Evolutionary conservation across 768 basidiomycete genomes (phyloP), one percentile per base, ranked within the genome.

Genomic region (Serendipita vermifera): DNA sequence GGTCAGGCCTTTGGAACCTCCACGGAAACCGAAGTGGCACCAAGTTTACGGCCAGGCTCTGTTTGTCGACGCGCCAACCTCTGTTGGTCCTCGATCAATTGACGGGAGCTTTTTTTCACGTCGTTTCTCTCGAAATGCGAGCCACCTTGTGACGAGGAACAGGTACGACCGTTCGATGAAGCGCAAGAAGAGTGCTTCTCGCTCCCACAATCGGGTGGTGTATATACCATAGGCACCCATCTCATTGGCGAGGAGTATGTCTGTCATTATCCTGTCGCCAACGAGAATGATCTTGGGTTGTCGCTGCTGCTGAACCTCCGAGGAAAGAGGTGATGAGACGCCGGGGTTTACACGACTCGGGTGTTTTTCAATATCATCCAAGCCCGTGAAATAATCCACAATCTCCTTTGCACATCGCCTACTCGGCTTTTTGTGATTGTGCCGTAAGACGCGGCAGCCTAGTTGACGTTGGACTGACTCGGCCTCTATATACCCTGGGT

Each of bases 201-300:
- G 24, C 31, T 55, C 57, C 62, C 66, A 66, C 3, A 68, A 54
- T 1, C 27, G 56, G 3, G 62, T 64, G 13, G 67, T 68, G 54
- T 43, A 58, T 13, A 58, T 57, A 15, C 56, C 38, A 6, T 63
- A 41, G 5, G 39, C 35, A n/a, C 63, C 61, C 72, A 92, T 81
- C 33, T 89, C 80, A 62, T 87, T 84, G 6, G 89, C 84, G 68
- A 97, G 73, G 54, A 97, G 77, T 15, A 92, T 70, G 66, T 99
- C 94, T 0, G 94, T 99, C 63, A 96, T 85, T 54, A 97, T 70
- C 9, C 94, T 78, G 71, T 99, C 94, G 0, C 94, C 94, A 11
- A 99, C 82, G 35, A 97, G 69, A 56, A 97, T 70, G 38, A 96
- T n/a, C n/a, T n/a, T n/a, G n/a, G n/a, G n/a, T n/a, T n/a, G n/a